A percentile compares a stretch with the other conserved stretches of the same genome.
These are phyloP conservation scores for Rhodomyrtus tomentosa DNA, from an alignment of 345 rosid species.

Conservation along the genomic window DNA sequence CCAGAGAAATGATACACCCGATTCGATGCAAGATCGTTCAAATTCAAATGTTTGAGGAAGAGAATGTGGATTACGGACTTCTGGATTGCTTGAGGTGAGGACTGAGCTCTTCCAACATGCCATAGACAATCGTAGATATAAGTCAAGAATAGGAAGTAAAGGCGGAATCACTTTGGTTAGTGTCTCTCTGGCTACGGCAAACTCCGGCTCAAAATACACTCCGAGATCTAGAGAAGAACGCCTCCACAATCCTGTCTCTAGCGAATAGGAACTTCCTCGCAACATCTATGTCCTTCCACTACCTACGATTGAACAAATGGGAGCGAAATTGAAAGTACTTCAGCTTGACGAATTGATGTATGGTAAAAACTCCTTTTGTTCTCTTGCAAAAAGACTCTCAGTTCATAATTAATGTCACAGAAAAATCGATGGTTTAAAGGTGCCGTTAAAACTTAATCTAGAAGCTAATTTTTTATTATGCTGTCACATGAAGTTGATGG, in stretches of 20 bases:
- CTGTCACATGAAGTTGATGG: neutral
- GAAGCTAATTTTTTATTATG: neutral
- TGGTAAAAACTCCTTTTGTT: no score
- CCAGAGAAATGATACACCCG: neutral
- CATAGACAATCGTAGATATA: neutral
- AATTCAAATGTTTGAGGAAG: neutral
- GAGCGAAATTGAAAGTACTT: neutral
- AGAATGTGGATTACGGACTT: neutral
- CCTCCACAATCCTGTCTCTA: constrained; percentile 8
- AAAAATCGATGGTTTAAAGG: no score
- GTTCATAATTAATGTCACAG: no score
- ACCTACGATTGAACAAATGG: neutral
- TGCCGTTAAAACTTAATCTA: neutral
- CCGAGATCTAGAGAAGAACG: constrained; percentile 5
- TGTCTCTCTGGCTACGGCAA: neutral
- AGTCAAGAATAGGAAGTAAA: neutral
- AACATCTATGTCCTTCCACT: constrained; percentile 14
- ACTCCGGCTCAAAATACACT: constrained; percentile 5
- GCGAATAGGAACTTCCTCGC: constrained; percentile 5
- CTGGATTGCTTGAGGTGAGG: neutral
- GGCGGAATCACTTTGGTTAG: neutral
- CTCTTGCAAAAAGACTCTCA: no score
- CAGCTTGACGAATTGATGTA: no score
- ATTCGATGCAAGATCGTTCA: neutral
- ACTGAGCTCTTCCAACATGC: neutral